Percentiles rank a stretch among this genome's conserved stretches.
Evolutionary conservation across 2,329 filamentous ascomycete species (phyloP).

Genomic region (Penicillium crustosum): DNA sequence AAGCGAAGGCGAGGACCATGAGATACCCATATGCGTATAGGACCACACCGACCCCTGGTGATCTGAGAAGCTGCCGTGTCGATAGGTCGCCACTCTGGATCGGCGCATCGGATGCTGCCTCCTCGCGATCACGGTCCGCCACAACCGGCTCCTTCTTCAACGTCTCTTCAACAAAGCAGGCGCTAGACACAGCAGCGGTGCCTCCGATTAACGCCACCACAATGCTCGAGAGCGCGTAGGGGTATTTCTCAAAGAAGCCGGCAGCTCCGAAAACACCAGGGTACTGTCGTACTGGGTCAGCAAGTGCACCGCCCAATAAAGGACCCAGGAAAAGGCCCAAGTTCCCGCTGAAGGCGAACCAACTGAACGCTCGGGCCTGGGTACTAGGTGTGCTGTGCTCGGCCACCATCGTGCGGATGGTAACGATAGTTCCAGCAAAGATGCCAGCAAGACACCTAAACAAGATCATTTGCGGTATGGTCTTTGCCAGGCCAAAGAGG

Average conservation of each 20-base stretch:
- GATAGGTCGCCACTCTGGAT: constrained; percentile 22
- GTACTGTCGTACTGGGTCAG: constrained; percentile 66
- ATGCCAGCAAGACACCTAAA: constrained; percentile 70
- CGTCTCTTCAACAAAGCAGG: constrained; percentile 55
- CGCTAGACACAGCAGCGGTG: constrained; percentile 50
- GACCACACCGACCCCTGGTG: constrained; percentile 65
- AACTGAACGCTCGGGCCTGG: constrained; percentile 71
- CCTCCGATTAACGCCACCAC: constrained; percentile 56
- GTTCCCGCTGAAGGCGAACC: constrained; percentile 74
- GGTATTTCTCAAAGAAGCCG: constrained; percentile 62
- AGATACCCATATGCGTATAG: constrained; percentile 65
- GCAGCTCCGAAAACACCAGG: constrained; percentile 56
- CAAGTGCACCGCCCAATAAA: constrained; percentile 63
- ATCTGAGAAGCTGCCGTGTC: constrained; percentile 53
- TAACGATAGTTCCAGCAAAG: constrained; percentile 72
- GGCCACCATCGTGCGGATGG: constrained; percentile 73
- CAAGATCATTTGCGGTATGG: constrained; percentile 72
- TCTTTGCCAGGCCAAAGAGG: constrained; percentile 67
- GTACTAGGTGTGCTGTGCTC: constrained; percentile 70
- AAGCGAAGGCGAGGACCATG: constrained; percentile 68
- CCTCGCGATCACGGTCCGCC: not conserved
- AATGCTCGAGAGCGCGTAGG: constrained; percentile 66
- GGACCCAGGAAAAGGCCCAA: constrained; percentile 73
- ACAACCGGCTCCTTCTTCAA: constrained; percentile 49
- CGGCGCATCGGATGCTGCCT: not conserved